Base-by-base conservation (phyloP, 1,284 basidiomycete species). In the Malassezia furfur region DNA sequence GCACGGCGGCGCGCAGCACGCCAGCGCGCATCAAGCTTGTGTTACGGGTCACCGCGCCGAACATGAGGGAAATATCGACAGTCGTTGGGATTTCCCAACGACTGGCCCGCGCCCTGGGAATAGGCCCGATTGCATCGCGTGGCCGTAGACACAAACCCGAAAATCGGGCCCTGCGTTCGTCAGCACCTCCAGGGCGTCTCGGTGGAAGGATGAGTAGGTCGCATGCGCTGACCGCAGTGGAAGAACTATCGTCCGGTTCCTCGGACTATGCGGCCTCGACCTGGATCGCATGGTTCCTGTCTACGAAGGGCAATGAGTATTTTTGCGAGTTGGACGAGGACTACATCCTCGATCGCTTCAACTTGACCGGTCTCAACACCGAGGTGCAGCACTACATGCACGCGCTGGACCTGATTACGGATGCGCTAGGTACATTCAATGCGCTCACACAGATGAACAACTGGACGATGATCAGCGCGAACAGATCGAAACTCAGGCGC, bases 301-400 rank as follows among this genome's bases (percentile, higher is more conserved):
- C 90, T 7, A 93, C 90, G n/a, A 91, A 77, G 57, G 77, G 77
- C 44, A 78, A 78, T 77, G 93, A 98, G 78, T 98, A 98, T 80
- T 98, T 96, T 76, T 96, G 91, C 77, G 91, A 98, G 79, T 89
- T 98, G 63, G 94, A 98, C 75, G 91, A 96, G 73, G 93, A 96
- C 77, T 98, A 96, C 77, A 96, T 98, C 68, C 81, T 96, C 48
- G 93, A 98, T 78, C 83, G 93, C 44, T 96, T 98, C 83, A 98
- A 96, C 77, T 80, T 98, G 53, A 98, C 93, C 0, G 93, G 94
- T 2, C 80, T 96, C 59, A 96, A 96, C 77, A 87, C 87, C 63
- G 93, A 98, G 76, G 90, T 96, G 7, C 84, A 90, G 62, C 89
- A 96, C 77, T 98, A 96, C 70, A 79, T 85, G 1, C 86, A 94